Conservation (phyloP, 1,284 basidiomycete genomes). For the Gymnopus androsaceus region DNA sequence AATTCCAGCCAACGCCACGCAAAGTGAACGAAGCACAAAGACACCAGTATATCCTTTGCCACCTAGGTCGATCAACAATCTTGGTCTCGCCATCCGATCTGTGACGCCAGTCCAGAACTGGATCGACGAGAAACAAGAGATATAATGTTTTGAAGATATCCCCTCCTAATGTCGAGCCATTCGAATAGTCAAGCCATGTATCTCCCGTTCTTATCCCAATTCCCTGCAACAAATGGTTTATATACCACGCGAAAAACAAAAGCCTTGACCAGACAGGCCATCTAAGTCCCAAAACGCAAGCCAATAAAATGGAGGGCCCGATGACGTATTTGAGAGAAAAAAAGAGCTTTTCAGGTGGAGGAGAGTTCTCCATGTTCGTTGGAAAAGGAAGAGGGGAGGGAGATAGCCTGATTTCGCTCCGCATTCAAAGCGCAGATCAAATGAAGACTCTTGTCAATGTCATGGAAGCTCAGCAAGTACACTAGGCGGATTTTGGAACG, state of each 20-base stretch:
- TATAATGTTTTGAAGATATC: conserved; percentile 1
- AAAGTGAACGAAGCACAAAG: not conserved
- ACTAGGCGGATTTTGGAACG: too few relatives aligned
- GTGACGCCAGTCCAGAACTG: not conserved
- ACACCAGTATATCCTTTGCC: conserved; percentile 5
- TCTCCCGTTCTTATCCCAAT: not conserved
- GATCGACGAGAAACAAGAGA: not conserved
- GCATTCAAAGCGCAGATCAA: not conserved
- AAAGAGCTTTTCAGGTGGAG: not conserved
- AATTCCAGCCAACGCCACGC: conserved; percentile 8
- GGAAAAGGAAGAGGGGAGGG: not conserved
- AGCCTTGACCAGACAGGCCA: not conserved
- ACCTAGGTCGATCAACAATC: not conserved
- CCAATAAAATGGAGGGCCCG: not conserved
- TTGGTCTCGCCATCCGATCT: not conserved
- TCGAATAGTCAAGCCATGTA: not conserved
- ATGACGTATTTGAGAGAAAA: not conserved
- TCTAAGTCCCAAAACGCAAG: not conserved
- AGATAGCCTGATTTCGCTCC: not conserved
- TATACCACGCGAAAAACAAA: not conserved
- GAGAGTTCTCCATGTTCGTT: not conserved
- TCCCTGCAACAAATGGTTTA: not conserved
- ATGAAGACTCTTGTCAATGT: too few relatives aligned
- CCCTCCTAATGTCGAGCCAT: conserved; percentile 3
- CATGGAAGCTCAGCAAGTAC: too few relatives aligned